Percentiles rank a stretch among this genome's conserved stretches.
These are phyloP conservation scores for Aspergillus affinis DNA, from an alignment of 495 filamentous ascomycete genomes.

Conservation along the genomic window DNA sequence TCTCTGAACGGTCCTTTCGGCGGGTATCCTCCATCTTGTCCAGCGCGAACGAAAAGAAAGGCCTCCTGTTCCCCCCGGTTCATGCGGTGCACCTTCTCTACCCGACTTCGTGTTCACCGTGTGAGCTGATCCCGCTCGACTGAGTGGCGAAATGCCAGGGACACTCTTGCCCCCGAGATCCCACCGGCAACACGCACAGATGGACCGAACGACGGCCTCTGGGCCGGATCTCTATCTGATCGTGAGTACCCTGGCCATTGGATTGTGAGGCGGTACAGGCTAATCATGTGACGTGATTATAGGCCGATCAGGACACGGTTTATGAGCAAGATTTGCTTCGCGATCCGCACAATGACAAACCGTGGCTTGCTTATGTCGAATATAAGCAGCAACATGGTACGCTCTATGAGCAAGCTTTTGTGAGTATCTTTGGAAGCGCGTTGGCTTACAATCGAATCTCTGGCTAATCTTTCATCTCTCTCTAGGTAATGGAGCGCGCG, in stretches of 20 bases:
- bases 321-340: slow-evolving; percentile 96
- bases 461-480: not conserved
- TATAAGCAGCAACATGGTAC: slow-evolving; percentile 87
- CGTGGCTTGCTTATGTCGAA: slow-evolving; percentile 94
- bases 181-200: slow-evolving; percentile 50
- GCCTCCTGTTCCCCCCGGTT: slow-evolving; percentile 19
- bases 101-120: slow-evolving; percentile 34
- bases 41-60: slow-evolving; percentile 15
- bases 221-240: slow-evolving; percentile 73
- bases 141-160: slow-evolving; percentile 59
- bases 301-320: slow-evolving; percentile 84
- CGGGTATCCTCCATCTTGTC: slow-evolving; percentile 23
- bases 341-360: slow-evolving; percentile 82
- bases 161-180: slow-evolving; percentile 58
- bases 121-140: slow-evolving; percentile 42
- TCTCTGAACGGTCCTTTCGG: slow-evolving; percentile 21
- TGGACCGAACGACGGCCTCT: slow-evolving; percentile 46
- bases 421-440: slow-evolving; percentile 33
- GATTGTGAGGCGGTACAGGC: slow-evolving; percentile 4
- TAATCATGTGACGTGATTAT: slow-evolving; percentile 13
- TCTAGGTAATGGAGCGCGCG: slow-evolving; percentile 76
- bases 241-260: slow-evolving; percentile 49
- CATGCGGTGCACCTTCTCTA: slow-evolving; percentile 24
- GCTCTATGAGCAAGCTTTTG: slow-evolving; percentile 87
- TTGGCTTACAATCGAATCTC: not conserved